A percentile compares a stretch with the other conserved stretches of the same genome.
phyloP scores from a whole-genome alignment of 1,284 basidiomycete species.

The Pulchroboletus neoregius region DNA sequence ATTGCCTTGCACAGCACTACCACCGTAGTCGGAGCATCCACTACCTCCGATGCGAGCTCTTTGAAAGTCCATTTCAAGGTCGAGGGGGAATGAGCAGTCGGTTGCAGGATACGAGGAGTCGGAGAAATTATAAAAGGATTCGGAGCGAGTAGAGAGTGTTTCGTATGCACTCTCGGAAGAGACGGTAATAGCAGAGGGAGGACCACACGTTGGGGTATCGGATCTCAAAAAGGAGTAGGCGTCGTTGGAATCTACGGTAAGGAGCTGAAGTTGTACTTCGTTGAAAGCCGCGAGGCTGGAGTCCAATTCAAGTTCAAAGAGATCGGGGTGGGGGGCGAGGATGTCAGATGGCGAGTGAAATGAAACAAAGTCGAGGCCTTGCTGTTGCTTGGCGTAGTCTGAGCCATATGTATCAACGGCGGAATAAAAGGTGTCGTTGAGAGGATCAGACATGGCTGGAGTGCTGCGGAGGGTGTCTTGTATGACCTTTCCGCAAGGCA shows the following conservation, averaged over 20 bases:
- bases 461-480: conserved; percentile 27
- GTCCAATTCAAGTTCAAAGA: conserved; percentile 78
- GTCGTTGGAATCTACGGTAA: conserved; percentile 59
- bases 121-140: conserved; percentile 64
- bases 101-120: conserved; percentile 48
- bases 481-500: conserved; percentile 13
- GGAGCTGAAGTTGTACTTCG: conserved; percentile 56
- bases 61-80: conserved; percentile 70
- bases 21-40: conserved; percentile 50
- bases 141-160: conserved; percentile 59
- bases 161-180: conserved; percentile 75
- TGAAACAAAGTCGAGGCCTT: conserved; percentile 61
- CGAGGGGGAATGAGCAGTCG: conserved; percentile 52
- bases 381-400: conserved; percentile 37
- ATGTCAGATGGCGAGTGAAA: conserved; percentile 64
- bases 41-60: conserved; percentile 50
- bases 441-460: conserved; percentile 30
- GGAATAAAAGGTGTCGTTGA: conserved; percentile 32
- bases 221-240: conserved; percentile 59
- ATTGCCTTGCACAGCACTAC: conserved; percentile 36
- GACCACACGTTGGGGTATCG: conserved; percentile 61
- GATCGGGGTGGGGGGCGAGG: conserved; percentile 69
- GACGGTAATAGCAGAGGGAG: conserved; percentile 71
- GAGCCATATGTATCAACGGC: conserved; percentile 36
- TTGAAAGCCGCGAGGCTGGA: conserved; percentile 60